Evolutionary conservation across 192 early-diverging fungal genomes (phyloP).

Genomic region (Radiomyces spectabilis): DNA sequence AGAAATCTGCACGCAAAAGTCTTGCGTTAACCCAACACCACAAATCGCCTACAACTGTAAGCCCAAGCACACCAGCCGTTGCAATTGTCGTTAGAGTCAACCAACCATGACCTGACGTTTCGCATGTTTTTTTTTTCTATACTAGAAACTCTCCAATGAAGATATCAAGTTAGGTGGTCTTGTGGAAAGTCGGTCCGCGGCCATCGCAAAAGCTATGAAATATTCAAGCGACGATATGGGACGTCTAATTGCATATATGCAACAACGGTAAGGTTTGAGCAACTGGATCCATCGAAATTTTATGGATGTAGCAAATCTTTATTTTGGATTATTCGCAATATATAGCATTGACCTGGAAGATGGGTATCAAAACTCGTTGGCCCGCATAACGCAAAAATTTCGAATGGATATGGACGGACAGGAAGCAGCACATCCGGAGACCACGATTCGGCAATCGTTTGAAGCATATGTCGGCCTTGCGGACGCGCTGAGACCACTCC

Average conservation of each 20-base stretch:
- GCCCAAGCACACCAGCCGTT: too few relatives aligned
- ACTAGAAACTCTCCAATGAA: neutral
- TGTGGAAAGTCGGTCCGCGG: neutral
- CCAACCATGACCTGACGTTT: too few relatives aligned
- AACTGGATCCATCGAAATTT: neutral
- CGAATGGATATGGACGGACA: neutral
- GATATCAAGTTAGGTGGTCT: too few relatives aligned
- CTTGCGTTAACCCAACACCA: too few relatives aligned
- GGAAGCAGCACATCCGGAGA: neutral
- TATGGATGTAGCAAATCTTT: neutral
- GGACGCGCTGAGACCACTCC: neutral
- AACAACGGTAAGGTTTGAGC: neutral
- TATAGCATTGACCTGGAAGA: constrained; percentile 1
- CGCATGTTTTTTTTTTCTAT: neutral
- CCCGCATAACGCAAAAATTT: neutral
- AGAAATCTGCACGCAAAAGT: too few relatives aligned
- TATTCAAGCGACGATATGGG: neutral
- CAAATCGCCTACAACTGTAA: too few relatives aligned
- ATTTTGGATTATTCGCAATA: neutral
- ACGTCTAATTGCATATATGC: neutral
- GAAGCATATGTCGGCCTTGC: neutral
- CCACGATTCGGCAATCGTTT: neutral
- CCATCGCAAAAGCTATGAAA: neutral
- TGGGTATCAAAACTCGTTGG: neutral
- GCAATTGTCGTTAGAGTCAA: too few relatives aligned